Conservation (phyloP, 352 stramenopile species). For the Globisporangium megalacanthum region DNA sequence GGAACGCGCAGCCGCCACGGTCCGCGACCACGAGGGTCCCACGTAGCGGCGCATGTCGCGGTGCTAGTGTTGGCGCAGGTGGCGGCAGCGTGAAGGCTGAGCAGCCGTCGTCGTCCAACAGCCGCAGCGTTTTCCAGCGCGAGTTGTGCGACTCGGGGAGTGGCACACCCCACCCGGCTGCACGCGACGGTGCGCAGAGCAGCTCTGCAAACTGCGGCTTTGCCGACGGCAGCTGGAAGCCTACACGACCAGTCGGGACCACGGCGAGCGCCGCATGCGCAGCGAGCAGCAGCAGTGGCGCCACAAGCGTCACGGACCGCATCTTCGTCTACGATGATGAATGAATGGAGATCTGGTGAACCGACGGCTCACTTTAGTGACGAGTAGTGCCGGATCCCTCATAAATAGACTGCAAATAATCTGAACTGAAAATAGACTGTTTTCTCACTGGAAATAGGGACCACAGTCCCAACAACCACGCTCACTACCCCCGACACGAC, state of each 20-base stretch:
- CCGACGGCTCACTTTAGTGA: too few relatives aligned
- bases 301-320: background rate
- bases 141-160: constrained; percentile 43
- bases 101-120: constrained; percentile 48
- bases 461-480: too few relatives aligned
- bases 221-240: constrained; percentile 30
- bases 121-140: constrained; percentile 43
- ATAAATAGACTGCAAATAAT: too few relatives aligned
- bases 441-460: too few relatives aligned
- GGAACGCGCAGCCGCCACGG: constrained; percentile 73
- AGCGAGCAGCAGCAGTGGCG: too few relatives aligned
- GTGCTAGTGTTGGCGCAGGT: background rate
- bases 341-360: too few relatives aligned
- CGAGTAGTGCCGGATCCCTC: too few relatives aligned
- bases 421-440: too few relatives aligned
- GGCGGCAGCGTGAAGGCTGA: constrained; percentile 21
- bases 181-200: constrained; percentile 44
- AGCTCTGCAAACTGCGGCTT: constrained; percentile 36
- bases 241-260: constrained; percentile 37
- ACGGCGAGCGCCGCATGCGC: constrained; percentile 16
- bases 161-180: constrained; percentile 49
- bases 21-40: constrained; percentile 49
- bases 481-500: too few relatives aligned
- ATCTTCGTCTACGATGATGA: background rate
- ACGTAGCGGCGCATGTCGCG: background rate